These are phyloP conservation scores for Boletus patriciae DNA, from an alignment of 768 basidiomycete genomes.

Conservation along the genomic window DNA sequence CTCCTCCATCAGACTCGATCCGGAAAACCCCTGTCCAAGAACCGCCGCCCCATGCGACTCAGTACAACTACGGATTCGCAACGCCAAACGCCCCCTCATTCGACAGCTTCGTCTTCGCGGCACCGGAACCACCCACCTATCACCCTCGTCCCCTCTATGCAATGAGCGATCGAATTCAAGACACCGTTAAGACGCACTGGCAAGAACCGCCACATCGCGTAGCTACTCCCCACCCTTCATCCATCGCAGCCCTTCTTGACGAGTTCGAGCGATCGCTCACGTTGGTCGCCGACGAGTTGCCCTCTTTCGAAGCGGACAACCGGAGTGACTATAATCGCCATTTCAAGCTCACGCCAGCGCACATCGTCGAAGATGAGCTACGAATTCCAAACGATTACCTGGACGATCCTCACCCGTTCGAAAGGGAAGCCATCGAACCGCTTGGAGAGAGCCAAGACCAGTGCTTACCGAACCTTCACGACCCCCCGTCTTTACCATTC, in stretches of 20 bases:
- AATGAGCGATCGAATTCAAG: not conserved
- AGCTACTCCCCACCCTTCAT: not conserved
- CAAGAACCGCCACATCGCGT: not conserved
- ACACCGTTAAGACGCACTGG: not conserved
- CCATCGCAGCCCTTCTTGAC: constrained; percentile 2
- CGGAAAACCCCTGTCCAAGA: constrained; percentile 3
- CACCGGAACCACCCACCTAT: not conserved
- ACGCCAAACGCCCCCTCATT: not conserved
- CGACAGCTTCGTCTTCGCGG: not conserved
- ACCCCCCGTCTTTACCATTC: not conserved
- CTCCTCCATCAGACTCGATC: not conserved
- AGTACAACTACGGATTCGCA: not conserved
- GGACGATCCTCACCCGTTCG: not conserved
- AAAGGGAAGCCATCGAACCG: not conserved
- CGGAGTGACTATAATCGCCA: not conserved
- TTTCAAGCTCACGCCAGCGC: not conserved
- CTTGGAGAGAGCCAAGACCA: not conserved
- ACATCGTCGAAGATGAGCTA: not conserved
- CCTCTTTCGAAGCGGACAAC: not conserved
- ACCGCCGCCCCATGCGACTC: not conserved
- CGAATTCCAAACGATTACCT: not conserved
- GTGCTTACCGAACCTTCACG: not conserved
- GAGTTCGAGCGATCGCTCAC: constrained; percentile 12
- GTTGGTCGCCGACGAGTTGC: not conserved
- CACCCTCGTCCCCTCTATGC: too few relatives aligned